Evolutionary conservation across 2,329 filamentous ascomycete species (phyloP).

Genomic region (Diaporthe helianthi): DNA sequence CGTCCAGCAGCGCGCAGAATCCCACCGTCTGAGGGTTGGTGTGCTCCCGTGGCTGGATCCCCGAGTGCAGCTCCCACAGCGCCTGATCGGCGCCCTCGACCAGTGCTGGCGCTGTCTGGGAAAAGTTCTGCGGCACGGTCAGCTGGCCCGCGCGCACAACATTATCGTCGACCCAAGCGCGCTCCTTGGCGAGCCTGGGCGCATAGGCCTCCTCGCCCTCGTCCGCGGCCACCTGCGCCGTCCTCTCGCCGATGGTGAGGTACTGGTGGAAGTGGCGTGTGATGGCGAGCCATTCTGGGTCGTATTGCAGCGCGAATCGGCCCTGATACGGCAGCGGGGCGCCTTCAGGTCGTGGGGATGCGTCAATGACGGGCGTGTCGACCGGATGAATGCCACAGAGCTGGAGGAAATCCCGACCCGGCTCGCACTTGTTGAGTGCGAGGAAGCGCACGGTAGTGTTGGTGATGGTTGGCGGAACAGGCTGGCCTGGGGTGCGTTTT

Average conservation of each 20-base stretch:
- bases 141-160: constrained; percentile 69
- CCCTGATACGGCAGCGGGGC: constrained; percentile 3
- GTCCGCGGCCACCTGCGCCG: constrained; percentile 61
- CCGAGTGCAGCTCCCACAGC: constrained; percentile 44
- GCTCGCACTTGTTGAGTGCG: constrained; percentile 89
- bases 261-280: constrained; percentile 78
- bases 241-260: constrained; percentile 68
- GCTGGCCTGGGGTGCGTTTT: constrained; percentile 58
- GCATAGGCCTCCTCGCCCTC: constrained; percentile 73
- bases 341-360: constrained; percentile 35
- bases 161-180: constrained; percentile 82
- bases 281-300: constrained; percentile 95
- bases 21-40: constrained; percentile 84
- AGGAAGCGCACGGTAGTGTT: constrained; percentile 86
- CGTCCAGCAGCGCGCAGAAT: constrained; percentile 80
- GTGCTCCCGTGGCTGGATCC: constrained; percentile 77
- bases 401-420: constrained; percentile 81
- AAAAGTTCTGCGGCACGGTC: constrained; percentile 79
- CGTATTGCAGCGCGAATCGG: constrained; percentile 75
- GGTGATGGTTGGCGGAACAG: constrained; percentile 73
- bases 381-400: constrained; percentile 68
- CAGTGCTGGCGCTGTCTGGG: constrained; percentile 75
- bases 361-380: constrained; percentile 42
- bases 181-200: constrained; percentile 71
- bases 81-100: constrained; percentile 51